phyloP scores from a whole-genome alignment of 148 eudicot species.

The Vaccinium myrtillus region DNA sequence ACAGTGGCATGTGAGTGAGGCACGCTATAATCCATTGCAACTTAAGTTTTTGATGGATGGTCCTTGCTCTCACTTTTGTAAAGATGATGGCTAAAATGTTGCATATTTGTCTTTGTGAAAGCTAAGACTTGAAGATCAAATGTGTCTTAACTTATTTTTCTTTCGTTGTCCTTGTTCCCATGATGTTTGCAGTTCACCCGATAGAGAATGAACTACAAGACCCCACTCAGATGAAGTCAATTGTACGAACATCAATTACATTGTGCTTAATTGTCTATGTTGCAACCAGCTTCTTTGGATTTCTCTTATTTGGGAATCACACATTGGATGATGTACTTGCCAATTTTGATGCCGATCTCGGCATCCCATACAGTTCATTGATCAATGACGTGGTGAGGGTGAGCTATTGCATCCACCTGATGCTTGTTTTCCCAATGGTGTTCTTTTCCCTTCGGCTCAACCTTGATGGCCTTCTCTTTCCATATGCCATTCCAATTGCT shows the following conservation, averaged over 20 bases:
- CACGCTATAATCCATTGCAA: not conserved
- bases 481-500: slow-evolving; percentile 52
- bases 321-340: slow-evolving; percentile 82
- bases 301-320: slow-evolving; percentile 64
- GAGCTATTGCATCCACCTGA: slow-evolving; percentile 74
- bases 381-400: slow-evolving; percentile 71
- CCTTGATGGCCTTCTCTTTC: slow-evolving; percentile 69
- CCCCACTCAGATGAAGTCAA: slow-evolving; percentile 61
- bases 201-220: slow-evolving; percentile 79
- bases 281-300: slow-evolving; percentile 75
- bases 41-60: not conserved
- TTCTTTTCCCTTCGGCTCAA: slow-evolving; percentile 80
- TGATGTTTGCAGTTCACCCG: slow-evolving; percentile 61
- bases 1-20: slow-evolving; percentile 2
- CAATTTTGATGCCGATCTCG: slow-evolving; percentile 79
- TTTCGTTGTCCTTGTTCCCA: not conserved
- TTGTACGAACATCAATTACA: slow-evolving; percentile 56
- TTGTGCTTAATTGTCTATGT: slow-evolving; percentile 63
- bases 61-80: slow-evolving; percentile 3
- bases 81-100: not conserved
- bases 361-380: slow-evolving; percentile 64
- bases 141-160: not conserved
- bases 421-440: slow-evolving; percentile 86
- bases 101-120: not conserved
- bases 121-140: not conserved